Evolutionary conservation across 495 filamentous ascomycete species (phyloP).

Genomic region (Neurospora intermedia): DNA sequence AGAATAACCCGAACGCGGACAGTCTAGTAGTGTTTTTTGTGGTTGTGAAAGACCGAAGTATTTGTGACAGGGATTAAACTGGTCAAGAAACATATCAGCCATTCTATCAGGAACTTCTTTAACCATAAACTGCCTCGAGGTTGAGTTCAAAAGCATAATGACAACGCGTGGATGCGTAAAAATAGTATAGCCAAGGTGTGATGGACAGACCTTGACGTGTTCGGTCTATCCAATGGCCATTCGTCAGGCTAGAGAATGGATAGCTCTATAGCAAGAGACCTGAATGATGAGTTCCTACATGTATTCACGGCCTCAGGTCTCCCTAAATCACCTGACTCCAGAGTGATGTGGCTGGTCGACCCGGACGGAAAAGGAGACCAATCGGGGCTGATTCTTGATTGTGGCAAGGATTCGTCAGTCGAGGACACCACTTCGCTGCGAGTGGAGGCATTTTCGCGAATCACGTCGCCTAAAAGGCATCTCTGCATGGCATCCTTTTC

Average conservation of each 20-base stretch:
- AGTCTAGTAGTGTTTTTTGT: no score
- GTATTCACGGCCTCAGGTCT: background rate
- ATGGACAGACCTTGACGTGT: no score
- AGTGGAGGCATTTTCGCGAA: background rate
- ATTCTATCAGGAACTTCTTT: no score
- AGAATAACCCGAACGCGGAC: no score
- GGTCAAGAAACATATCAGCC: no score
- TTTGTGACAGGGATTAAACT: no score
- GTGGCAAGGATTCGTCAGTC: background rate
- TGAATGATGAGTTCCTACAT: background rate
- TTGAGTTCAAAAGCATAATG: no score
- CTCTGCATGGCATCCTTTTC: background rate
- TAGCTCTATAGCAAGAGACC: background rate
- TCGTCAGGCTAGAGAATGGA: background rate
- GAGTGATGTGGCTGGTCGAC: background rate
- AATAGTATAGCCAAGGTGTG: no score
- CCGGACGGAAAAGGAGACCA: background rate
- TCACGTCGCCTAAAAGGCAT: background rate
- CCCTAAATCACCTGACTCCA: background rate
- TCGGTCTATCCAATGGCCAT: no score
- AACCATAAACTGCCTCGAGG: no score
- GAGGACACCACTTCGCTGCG: background rate
- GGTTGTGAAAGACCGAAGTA: no score
- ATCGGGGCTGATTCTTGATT: background rate
- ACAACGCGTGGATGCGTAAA: no score